Base-by-base conservation (phyloP, 345 rosid species). In the Bretschneidera sinensis region DNA sequence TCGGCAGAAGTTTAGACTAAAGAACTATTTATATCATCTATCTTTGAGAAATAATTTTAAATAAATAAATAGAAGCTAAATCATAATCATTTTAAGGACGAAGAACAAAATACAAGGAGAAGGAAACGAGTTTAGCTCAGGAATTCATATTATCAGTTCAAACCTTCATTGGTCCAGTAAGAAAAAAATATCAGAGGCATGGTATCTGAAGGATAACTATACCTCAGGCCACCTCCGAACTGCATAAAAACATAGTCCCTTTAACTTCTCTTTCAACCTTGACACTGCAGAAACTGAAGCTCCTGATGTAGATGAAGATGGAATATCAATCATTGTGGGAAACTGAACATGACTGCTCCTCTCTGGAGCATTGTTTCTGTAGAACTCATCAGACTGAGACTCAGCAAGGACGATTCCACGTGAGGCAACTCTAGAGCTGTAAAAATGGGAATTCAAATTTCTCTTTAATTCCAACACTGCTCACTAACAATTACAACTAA, bases 181-280 rank as follows among this genome's bases (percentile, higher is more conserved):
- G 16, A 13, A 39, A 39, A 39, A 11, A 39, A 31, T 9, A n/a
- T 39, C 15, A 39, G 4, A 11, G 10, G 45, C 6, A 39, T 39
- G 11, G 10, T 39, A 39, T 23, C 45, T 28, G 16, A 20, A 61
- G 48, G 22, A 43, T 23, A 58, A 59, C 24, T 22, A 69, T 88
- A 94, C 97, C 79, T 65, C 50, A 61, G 92, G 97, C 95, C 97
- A 94, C 76, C 89, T 80, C 63, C 55, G 87, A 76, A 83, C 77
- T 10, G 83, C 70, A 62, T 58, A 70, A 64, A 80, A 67, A 86
- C 89, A 81, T 17, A 80, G 35, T 55, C 66, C 68, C 67, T 47
- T 63, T 17, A 90, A 17, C 64, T 77, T 88, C 55, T 74, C 84
- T 74, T 71, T 88, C 53, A 91, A 62, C 68, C 86, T 76, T 48